Conservation (phyloP, 2,329 filamentous ascomycete genomes). For the Trichoderma afroharzianum region DNA sequence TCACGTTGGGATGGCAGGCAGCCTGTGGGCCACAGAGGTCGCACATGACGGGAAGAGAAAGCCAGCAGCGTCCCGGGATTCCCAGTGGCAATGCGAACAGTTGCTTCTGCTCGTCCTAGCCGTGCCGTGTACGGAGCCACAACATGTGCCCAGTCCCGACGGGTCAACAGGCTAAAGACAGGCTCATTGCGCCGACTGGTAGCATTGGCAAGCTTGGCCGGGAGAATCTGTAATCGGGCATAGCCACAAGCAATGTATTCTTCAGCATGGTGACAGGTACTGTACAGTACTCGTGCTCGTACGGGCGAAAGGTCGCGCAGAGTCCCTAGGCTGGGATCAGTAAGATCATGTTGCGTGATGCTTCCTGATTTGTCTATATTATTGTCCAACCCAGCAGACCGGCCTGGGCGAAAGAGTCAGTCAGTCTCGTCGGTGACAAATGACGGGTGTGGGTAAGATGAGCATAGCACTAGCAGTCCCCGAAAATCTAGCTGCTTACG, state of each 20-base stretch:
- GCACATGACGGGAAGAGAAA: conserved; percentile 8
- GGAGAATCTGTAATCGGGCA: neutral
- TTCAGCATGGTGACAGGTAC: neutral
- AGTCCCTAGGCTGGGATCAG: neutral
- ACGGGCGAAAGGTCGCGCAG: neutral
- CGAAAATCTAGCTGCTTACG: conserved; percentile 5
- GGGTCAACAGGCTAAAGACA: neutral
- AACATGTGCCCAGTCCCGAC: neutral
- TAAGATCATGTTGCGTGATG: neutral
- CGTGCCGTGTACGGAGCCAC: neutral
- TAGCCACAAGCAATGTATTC: neutral
- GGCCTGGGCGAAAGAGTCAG: neutral
- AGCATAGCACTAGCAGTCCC: conserved; percentile 11
- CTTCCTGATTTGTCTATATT: neutral
- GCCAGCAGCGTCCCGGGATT: neutral
- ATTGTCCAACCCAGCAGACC: neutral
- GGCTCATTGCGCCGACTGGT: neutral
- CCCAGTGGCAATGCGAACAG: neutral
- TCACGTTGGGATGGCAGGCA: neutral
- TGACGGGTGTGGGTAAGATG: conserved; percentile 3
- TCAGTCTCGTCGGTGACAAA: neutral
- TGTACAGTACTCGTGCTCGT: neutral
- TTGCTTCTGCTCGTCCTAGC: neutral
- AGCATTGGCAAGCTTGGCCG: neutral
- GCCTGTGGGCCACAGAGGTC: conserved; percentile 1